These are phyloP conservation scores for Camptophora hylomeconis DNA, from an alignment of 2,329 filamentous ascomycete species.

Conservation along the genomic window DNA sequence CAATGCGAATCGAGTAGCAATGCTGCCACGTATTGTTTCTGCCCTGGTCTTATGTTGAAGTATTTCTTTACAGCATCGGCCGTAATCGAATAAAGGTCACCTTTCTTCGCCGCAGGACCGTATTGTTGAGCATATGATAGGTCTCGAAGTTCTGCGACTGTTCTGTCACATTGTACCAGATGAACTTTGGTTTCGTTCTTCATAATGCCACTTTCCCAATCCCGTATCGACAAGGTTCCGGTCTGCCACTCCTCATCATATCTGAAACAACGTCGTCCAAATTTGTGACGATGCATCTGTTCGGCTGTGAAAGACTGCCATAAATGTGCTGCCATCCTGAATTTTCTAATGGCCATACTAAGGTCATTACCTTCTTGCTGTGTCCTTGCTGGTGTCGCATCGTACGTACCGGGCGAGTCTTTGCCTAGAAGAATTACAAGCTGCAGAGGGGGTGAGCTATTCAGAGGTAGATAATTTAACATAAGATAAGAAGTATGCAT, in stretches of 20 bases:
- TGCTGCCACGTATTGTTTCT: constrained; percentile 79
- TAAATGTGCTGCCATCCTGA: constrained; percentile 85
- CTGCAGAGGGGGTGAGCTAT: constrained; percentile 69
- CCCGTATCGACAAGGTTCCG: constrained; percentile 64
- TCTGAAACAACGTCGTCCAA: constrained; percentile 74
- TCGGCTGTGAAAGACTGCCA: constrained; percentile 97
- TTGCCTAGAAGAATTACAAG: constrained; percentile 76
- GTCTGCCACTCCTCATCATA: constrained; percentile 93
- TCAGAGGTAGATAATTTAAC: constrained; percentile 74
- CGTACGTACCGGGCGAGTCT: constrained; percentile 76
- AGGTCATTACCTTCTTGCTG: constrained; percentile 72
- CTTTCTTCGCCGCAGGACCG: constrained; percentile 52
- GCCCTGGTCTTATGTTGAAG: constrained; percentile 60
- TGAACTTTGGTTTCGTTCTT: constrained; percentile 87
- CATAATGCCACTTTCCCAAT: constrained; percentile 58
- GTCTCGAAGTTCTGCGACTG: constrained; percentile 68
- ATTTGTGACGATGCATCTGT: constrained; percentile 82
- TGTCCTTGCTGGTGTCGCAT: constrained; percentile 62
- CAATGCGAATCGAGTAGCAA: constrained; percentile 80
- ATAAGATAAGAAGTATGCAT: constrained; percentile 69
- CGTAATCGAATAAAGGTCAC: constrained; percentile 64
- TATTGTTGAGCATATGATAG: constrained; percentile 70
- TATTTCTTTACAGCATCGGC: constrained; percentile 64
- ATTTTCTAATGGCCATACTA: constrained; percentile 73
- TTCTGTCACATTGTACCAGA: constrained; percentile 69